Evolutionary conservation across 2,329 filamentous ascomycete species (phyloP), one percentile per base, ranked within the genome.

Genomic region (Nemania serpens): DNA sequence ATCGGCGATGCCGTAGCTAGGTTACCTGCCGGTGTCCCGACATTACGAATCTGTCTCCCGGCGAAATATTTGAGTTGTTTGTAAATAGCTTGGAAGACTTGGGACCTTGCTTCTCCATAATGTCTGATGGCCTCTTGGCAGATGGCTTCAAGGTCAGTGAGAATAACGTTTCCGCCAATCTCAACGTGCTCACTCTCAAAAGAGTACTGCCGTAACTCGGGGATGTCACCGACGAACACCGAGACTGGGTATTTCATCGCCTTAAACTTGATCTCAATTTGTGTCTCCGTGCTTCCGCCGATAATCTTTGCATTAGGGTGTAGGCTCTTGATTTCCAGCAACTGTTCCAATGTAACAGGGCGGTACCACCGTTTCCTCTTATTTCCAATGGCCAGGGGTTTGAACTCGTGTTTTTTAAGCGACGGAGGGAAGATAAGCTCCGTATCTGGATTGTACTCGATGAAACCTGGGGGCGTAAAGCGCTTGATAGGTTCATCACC

Each of bases 181-280:
- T 97, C 92, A n/a, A 98, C 77, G 67, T 92, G 83, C 60, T 96
- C 88, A 4, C 94, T 88, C 43, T 90, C 82, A 73, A 97, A 89
- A 3, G 81, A 82, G 73, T 91, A 98, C 67, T 93, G 89, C 12
- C 92, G 84, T 59, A 99, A 79, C 76, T 98, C 95, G 0, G 91
- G 81, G 60, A 99, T 97, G 70, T 99, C 95, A 11, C 94, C 93
- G 10, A 98, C 91, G 67, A 90, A 98, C 0, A 99, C 91, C 0
- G 93, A 97, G 1, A 91, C 87, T 3, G 89, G 89, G 73, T 98
- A 98, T 69, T 93, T 85, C 81, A 97, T 86, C 1, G 89, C 92
- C 79, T 98, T 98, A 84, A 99, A 98, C 77, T 97, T 97, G 78
- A 96, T 91, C 77, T 99, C 95, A 62, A 99, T 98, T 76, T 98